Evolutionary conservation across 2,329 filamentous ascomycete species (phyloP), one percentile per base, ranked within the genome.

Genomic region (Triangularia verruculosa): DNA sequence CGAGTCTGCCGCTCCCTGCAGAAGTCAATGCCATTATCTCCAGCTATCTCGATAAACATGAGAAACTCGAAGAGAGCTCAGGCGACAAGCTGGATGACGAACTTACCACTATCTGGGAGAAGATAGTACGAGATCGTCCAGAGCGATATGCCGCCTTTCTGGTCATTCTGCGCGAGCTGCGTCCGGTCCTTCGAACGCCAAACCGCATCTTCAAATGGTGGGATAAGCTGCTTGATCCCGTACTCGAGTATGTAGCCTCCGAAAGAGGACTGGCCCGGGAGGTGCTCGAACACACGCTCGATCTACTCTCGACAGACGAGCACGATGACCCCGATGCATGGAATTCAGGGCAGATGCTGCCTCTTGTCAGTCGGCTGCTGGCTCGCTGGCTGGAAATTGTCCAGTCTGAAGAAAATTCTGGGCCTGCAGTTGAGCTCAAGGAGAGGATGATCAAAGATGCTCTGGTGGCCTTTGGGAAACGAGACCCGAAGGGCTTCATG

Each of bases 51-150:
- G 83, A 87, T 54, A 88, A 86, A 70, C 86, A 91, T 73, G 79
- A 84, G 62, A 83, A 84, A 69, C 83, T 86, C 67, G 90, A 93
- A 70, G 89, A 92, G 59, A 77, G 82, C 62, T 82, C 86, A 47
- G 83, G 86, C n/a, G 89, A 91, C 68, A 86, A 88, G 63, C 80
- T 93, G 58, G 87, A 92, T 66, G 89, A 92, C 47, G 90, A 93
- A 70, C 81, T 95, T 7, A 78, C 89, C 47, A 76, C 80, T 24
- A 82, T 91, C 61, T 92, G 89, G 77, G 81, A 88, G 63, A 87
- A 84, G 71, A 80, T 86, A 67, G 84, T 93, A 64, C 80, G 80
- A 24, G 82, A 82, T 32, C 79, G 80, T 24, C 78, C 84, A 2
- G 74, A 82, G 58, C 84, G 86, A 68, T 83, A 85, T 72, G 86